A percentile compares a stretch with the other conserved stretches of the same genome.
Evolutionary conservation across 2,329 filamentous ascomycete genomes (phyloP).

Genomic region (Epichloe uncinata): DNA sequence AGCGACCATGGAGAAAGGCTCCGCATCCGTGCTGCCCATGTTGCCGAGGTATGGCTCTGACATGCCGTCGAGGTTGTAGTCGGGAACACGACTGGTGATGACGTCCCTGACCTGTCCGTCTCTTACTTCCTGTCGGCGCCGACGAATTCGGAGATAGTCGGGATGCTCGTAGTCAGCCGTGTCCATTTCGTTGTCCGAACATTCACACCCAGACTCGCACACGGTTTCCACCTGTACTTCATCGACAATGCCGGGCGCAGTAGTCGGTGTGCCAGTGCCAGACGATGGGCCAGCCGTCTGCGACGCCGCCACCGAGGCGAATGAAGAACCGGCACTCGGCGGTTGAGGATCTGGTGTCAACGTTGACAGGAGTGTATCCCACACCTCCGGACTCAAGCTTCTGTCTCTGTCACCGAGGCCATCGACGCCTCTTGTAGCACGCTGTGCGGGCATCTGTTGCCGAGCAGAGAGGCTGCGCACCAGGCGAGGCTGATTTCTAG

Average conservation of each 20-base stretch:
- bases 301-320: constrained; percentile 46
- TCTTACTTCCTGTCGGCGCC: constrained; percentile 3
- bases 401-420: constrained; percentile 75
- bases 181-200: constrained; percentile 43
- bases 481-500: neutral
- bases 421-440: constrained; percentile 32
- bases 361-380: constrained; percentile 71
- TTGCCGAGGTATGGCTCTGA: constrained; percentile 3
- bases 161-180: constrained; percentile 30
- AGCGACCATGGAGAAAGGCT: neutral
- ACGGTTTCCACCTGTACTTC: constrained; percentile 25
- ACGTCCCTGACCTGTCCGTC: neutral
- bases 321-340: constrained; percentile 71
- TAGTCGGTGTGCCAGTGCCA: constrained; percentile 27
- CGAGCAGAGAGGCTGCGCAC: constrained; percentile 1
- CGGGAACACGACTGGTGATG: constrained; percentile 7
- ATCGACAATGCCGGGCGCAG: constrained; percentile 22
- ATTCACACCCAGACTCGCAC: constrained; percentile 40
- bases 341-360: constrained; percentile 70
- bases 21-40: neutral
- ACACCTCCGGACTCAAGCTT: constrained; percentile 65
- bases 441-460: constrained; percentile 1
- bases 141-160: constrained; percentile 7
- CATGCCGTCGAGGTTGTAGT: constrained; percentile 9
- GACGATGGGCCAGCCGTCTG: constrained; percentile 32